Base-by-base conservation (phyloP, 2,329 filamentous ascomycete species). In the Stemphylium beticola region DNA sequence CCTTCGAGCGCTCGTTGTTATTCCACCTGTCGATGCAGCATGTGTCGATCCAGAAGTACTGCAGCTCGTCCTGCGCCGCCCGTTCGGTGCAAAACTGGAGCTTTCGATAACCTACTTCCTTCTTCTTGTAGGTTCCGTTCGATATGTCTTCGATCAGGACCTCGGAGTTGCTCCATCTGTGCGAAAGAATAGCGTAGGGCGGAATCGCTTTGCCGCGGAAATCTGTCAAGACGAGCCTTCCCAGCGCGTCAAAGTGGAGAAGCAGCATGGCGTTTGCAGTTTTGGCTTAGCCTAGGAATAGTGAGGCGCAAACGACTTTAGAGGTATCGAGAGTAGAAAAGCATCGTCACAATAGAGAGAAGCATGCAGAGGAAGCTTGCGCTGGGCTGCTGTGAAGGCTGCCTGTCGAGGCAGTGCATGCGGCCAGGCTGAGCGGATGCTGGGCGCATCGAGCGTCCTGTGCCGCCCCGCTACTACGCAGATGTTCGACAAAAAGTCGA, bases 151-250 rank as follows among this genome's bases (percentile, higher is more conserved):
- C 47, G 45, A 68, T 65, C 37, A 55, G 66, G 36, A 72, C 48
- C 54, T 74, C 68, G 17, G 66, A 64, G 40, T 57, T 49, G 14
- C 54, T 39, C 70, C 69, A 74, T 34, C 58, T 66, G 53, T 74
- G 71, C 14, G 69, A 74, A 14, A 74, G 69, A 41, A 74, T 73
- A 11, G 67, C 69, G 49, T 73, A 73, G 29, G 43, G 43, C 41
- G 43, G 50, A 31, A 55, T 57, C 10, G 41, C 49, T 22, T 56
- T 55, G 38, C 45, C 31, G 44, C 46, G 26, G 18, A 42, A 42
- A n/a, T 42, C 24, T 42, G 26, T 42, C 26, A 42, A 14, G 26
- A 18, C 32, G 15, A 32, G 40, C 22, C 11, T 39, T 8, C 18
- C 18, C 18, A 7, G 37, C 6, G 37, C 10, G 10, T 39, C 18